Evolutionary conservation across 1,284 basidiomycete species (phyloP).

Genomic region (Malassezia obtusa): DNA sequence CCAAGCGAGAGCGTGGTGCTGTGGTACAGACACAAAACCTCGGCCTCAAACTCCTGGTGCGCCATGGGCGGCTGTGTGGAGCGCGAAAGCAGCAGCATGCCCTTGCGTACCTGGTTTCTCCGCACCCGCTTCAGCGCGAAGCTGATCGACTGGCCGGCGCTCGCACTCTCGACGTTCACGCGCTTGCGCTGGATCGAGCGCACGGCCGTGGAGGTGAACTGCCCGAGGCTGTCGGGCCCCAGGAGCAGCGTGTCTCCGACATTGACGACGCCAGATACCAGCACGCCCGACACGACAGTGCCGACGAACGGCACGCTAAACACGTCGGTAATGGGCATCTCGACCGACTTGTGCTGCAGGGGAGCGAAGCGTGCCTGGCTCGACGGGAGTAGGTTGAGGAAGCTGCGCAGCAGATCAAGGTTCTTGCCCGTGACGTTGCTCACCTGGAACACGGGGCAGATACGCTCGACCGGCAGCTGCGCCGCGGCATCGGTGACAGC

Average conservation of each 20-base stretch:
- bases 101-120: constrained; percentile 74
- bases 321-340: constrained; percentile 55
- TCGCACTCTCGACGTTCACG: constrained; percentile 70
- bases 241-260: constrained; percentile 63
- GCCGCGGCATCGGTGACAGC: constrained; percentile 36
- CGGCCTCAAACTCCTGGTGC: constrained; percentile 40
- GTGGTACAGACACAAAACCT: constrained; percentile 45
- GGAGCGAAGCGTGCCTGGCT: constrained; percentile 37
- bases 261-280: constrained; percentile 51
- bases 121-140: constrained; percentile 83
- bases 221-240: constrained; percentile 86
- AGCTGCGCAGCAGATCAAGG: constrained; percentile 56
- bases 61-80: constrained; percentile 27
- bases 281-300: constrained; percentile 84
- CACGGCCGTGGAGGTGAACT: constrained; percentile 69
- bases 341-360: constrained; percentile 62
- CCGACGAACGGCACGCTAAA: constrained; percentile 78
- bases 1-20: constrained; percentile 41
- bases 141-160: constrained; percentile 85
- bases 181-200: constrained; percentile 91
- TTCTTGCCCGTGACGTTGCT: constrained; percentile 92
- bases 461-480: constrained; percentile 48
- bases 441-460: constrained; percentile 85
- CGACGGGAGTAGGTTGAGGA: constrained; percentile 48
- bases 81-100: constrained; percentile 56